Percentiles rank a stretch among this genome's conserved stretches.
These are phyloP conservation scores for Glebionis coronaria DNA, from an alignment of 129 eudicot genomes.

Conservation along the genomic window DNA sequence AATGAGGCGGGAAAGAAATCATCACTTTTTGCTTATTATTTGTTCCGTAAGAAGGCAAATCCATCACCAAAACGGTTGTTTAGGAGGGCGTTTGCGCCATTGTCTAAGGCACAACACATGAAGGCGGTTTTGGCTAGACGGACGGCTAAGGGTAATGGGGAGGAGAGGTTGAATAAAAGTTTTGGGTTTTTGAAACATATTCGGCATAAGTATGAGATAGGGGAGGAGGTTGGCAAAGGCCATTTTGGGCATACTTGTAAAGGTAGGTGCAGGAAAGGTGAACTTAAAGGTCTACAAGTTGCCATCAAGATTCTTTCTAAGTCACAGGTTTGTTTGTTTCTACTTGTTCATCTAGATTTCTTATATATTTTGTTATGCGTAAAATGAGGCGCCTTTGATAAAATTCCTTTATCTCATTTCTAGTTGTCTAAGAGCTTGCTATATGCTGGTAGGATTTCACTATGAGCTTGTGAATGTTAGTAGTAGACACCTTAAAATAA, in stretches of 20 bases:
- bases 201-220: conserved; percentile 33
- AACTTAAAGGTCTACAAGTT: conserved; percentile 33
- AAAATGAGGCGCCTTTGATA: not conserved
- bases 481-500: too few species aligned
- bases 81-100: conserved; percentile 28
- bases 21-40: conserved; percentile 14
- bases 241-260: conserved; percentile 36
- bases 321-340: conserved; percentile 23
- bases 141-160: conserved; percentile 24
- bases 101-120: conserved; percentile 34
- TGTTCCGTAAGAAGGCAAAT: conserved; percentile 12
- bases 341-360: not conserved
- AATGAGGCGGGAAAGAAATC: conserved; percentile 14
- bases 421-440: too few species aligned
- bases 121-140: conserved; percentile 36
- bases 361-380: not conserved
- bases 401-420: too few species aligned
- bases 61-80: conserved; percentile 19
- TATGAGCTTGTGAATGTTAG: too few species aligned
- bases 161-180: conserved; percentile 31
- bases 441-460: too few species aligned
- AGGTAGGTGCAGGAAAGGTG: conserved; percentile 29
- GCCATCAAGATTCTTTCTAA: conserved; percentile 35
- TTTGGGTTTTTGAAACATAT: conserved; percentile 41
- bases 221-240: conserved; percentile 44